Evolutionary conservation across 202 grass and related monocot species (phyloP).

Genomic region (Musa balbisiana): DNA sequence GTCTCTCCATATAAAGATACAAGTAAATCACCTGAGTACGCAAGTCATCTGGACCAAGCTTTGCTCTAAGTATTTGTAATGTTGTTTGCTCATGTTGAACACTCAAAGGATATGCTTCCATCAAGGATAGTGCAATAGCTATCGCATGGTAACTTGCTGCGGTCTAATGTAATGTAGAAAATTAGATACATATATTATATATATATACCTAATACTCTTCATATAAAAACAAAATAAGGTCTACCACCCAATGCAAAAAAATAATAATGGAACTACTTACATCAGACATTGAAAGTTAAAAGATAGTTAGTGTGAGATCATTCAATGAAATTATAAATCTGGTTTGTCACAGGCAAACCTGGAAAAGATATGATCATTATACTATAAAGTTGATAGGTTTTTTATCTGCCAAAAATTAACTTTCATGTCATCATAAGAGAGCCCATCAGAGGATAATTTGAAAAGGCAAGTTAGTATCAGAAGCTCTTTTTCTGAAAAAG

Average conservation of each 20-base stretch:
- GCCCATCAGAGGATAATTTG: too few species aligned
- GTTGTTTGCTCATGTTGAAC: slow-evolving; percentile 99
- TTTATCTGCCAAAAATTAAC: too few species aligned
- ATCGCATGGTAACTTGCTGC: slow-evolving; percentile 99
- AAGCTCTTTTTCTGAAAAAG: too few species aligned
- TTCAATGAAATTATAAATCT: too few species aligned
- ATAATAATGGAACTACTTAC: too few species aligned
- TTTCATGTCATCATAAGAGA: too few species aligned
- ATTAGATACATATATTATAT: neutral
- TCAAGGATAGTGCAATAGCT: slow-evolving; percentile 94
- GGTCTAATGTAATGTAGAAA: slow-evolving; percentile 42
- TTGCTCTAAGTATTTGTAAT: slow-evolving; percentile 91
- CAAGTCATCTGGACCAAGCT: slow-evolving; percentile 95
- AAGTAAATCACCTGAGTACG: slow-evolving; percentile 58
- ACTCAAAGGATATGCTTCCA: slow-evolving; percentile 99
- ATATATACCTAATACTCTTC: slow-evolving; percentile 2
- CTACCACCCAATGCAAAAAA: neutral
- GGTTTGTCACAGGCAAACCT: too few species aligned
- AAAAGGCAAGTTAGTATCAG: too few species aligned
- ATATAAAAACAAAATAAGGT: slow-evolving; percentile 20
- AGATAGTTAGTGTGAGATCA: too few species aligned
- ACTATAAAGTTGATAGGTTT: too few species aligned
- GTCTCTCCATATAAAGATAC: neutral
- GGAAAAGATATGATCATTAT: too few species aligned
- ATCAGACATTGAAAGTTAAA: too few species aligned